A percentile compares a stretch with the other conserved stretches of the same genome.
These are phyloP conservation scores for Debaryomyces psychrophilus DNA, from an alignment of 1,139 yeast genomes.

Conservation along the genomic window DNA sequence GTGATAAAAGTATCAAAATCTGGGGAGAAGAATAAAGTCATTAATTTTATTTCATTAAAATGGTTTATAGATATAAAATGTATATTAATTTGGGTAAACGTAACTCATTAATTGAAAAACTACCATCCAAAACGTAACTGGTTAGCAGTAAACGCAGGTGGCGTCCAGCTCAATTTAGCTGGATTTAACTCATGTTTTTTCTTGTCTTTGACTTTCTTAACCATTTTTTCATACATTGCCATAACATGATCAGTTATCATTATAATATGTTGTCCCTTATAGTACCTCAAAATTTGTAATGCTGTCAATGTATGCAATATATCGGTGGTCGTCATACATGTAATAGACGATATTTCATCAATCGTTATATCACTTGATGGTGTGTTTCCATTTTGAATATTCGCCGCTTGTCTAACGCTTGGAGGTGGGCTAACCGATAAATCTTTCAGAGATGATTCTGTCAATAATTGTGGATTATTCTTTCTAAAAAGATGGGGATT, in stretches of 20 bases:
- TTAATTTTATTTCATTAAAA: neutral
- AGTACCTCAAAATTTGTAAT: slow-evolving; percentile 83
- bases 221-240: slow-evolving; percentile 72
- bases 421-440: slow-evolving; percentile 32
- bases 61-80: neutral
- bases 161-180: slow-evolving; percentile 78
- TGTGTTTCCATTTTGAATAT: slow-evolving; percentile 15
- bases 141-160: slow-evolving; percentile 95
- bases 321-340: slow-evolving; percentile 97
- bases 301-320: slow-evolving; percentile 92
- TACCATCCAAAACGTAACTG: slow-evolving; percentile 96
- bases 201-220: slow-evolving; percentile 57
- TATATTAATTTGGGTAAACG: slow-evolving; percentile 8
- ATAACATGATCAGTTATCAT: slow-evolving; percentile 85
- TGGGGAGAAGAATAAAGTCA: slow-evolving; percentile 68
- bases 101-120: slow-evolving; percentile 11
- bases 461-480: slow-evolving; percentile 36
- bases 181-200: slow-evolving; percentile 82
- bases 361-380: slow-evolving; percentile 71
- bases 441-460: slow-evolving; percentile 25
- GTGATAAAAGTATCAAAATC: slow-evolving; percentile 85
- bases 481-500: slow-evolving; percentile 43
- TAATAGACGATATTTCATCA: slow-evolving; percentile 83
- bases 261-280: slow-evolving; percentile 94
- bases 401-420: slow-evolving; percentile 14